Evolutionary conservation across 2,329 filamentous ascomycete species (phyloP), one percentile per base, ranked within the genome.

Genomic region (Colletotrichum simmondsii): DNA sequence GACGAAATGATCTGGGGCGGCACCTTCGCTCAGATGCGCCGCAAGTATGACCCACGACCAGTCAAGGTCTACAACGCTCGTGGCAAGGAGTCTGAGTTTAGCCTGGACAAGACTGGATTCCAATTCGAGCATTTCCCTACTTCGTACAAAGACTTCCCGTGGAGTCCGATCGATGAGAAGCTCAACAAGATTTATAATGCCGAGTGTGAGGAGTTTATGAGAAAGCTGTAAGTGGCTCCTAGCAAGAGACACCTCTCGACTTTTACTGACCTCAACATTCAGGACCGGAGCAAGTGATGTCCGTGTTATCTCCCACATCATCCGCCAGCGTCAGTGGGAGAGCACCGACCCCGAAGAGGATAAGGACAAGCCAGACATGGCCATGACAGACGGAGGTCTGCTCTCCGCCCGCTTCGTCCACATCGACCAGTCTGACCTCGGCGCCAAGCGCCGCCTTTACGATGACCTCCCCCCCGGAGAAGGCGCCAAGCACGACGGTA

Each of bases 361-460:
- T 1, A 35, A 35, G 1, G 46, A 68, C 8, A 68, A 68, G 32
- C 66, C 66, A 1, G 66, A 68, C 14, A 68, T 68, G 66, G 66
- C 66, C 10, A 68, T 68, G 66, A 68, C 66, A 1, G 66, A 68
- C 2, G 66, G 66, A 1, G 60, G 66, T 0, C 66, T 68, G 0
- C 60, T 68, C 0, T 64, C 66, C 1, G 66, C 66, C 2, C 28
- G 66, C 8, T 68, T 68, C 1, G 68, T 90, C 1, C 89, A 91
- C 78, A 88, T 91, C 74, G 89, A 91, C 77, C 88, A 91, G 77
- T 86, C 87, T 2, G 87, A 89, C 77, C 16, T 73, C 1, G 86
- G 86, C 0, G 81, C 85, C 2, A 35, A 22, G 6, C 68, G 69
- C 32, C 53, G 69, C 11, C 52, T 66, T 3, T 65, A 70, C 49